Evolutionary conservation across 345 rosid genomes (phyloP), one percentile per base, ranked within the genome.

Genomic region (Combretum micranthum): DNA sequence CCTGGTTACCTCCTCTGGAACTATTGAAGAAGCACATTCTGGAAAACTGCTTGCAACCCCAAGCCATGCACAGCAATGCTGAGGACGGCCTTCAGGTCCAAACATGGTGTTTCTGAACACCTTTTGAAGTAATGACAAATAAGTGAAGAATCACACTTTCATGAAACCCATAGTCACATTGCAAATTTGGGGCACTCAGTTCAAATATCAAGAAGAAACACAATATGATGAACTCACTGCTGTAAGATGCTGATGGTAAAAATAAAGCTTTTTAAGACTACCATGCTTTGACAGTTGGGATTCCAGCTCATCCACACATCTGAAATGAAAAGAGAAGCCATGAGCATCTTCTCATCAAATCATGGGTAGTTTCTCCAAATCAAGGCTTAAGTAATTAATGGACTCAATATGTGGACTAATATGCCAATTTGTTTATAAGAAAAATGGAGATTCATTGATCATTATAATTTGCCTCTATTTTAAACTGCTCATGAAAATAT

Each of bases 41-140:
- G 93, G 96, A 67, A 93, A 93, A 65, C 97, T 90, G 74, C 97
- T 84, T 63, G 97, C 99, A 72, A 87, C 96, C 67, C 99, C 91
- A 68, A 93, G 96, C 99, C 99, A 93, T 62, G 99, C 97, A 85
- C 99, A 93, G 59, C 99, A 93, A 71, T 93, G 99, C 68, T 93
- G 99, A 57, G 97, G 99, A 66, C 97, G 95, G 63, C 99, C 99
- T 78, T 93, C 99, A 61, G 97, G 97, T 52, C 99, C 97, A 80
- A 93, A 93, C 99, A 93, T 93, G 61, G 99, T 93, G 80, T 90
- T 93, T 68, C 97, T 77, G 72, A 93, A 93, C 66, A 93, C 96
- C 97, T 93, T 58, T 53, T 57, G 72, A 52, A 66, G 62, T 48
- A 71, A 51, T 67, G 48, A 67, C 50, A 57, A 21, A 44, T 46